Conservation (phyloP, 1,284 basidiomycete species). For the Irpex sp. region DNA sequence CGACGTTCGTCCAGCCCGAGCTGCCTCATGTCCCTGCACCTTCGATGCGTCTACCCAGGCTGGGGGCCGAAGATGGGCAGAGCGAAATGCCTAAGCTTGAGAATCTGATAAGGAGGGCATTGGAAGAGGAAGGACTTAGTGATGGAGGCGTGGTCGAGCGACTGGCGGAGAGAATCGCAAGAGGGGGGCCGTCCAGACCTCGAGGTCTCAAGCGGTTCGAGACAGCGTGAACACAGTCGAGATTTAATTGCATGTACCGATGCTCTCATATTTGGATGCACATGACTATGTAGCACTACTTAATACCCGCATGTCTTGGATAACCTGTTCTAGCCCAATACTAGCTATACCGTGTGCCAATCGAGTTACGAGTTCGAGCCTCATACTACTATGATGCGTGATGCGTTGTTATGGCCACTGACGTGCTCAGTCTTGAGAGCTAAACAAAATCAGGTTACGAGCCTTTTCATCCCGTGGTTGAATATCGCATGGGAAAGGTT, state of each 20-base stretch:
- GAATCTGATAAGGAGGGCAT: constrained; percentile 74
- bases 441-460: neutral
- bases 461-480: constrained; percentile 10
- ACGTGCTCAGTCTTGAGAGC: too few species aligned
- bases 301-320: constrained; percentile 1
- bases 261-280: neutral
- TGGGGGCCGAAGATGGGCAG: constrained; percentile 24
- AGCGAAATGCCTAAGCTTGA: constrained; percentile 69
- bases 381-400: too few species aligned
- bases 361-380: too few species aligned
- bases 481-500: constrained; percentile 11
- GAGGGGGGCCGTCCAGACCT: constrained; percentile 46
- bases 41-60: constrained; percentile 51
- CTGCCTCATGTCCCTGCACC: constrained; percentile 54
- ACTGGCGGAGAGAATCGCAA: constrained; percentile 59
- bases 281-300: neutral
- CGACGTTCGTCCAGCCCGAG: constrained; percentile 44
- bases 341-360: neutral
- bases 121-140: constrained; percentile 58
- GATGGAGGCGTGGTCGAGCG: constrained; percentile 48
- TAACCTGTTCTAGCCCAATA: neutral
- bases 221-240: constrained; percentile 32
- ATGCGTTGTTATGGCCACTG: too few species aligned
- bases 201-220: constrained; percentile 61
- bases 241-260: neutral